phyloP scores from a whole-genome alignment of 805 yeast species.

The Zygotorulaspora danielsina region DNA sequence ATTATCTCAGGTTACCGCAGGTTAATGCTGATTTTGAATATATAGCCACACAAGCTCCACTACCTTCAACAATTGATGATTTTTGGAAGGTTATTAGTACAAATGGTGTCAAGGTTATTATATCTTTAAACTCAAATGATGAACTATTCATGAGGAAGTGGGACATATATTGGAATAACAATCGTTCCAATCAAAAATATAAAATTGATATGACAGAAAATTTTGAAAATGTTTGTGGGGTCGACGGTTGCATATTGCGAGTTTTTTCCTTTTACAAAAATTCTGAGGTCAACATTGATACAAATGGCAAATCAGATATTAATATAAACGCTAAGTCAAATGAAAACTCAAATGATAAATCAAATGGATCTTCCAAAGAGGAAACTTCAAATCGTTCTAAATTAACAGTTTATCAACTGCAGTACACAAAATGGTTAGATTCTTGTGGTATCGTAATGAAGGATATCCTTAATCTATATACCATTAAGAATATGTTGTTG shows the following conservation, averaged over 20 bases:
- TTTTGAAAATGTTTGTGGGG: conserved; percentile 28
- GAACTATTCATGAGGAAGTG: conserved; percentile 80
- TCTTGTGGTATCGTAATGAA: conserved; percentile 54
- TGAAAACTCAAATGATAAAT: conserved; percentile 16
- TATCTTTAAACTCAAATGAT: conserved; percentile 69
- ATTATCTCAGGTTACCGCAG: conserved; percentile 50
- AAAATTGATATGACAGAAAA: conserved; percentile 36
- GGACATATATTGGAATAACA: conserved; percentile 73
- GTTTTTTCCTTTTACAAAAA: conserved; percentile 26
- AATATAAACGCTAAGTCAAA: conserved; percentile 12
- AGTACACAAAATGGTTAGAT: conserved; percentile 80
- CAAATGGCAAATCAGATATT: background rate
- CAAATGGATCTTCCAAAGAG: conserved; percentile 16
- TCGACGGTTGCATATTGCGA: conserved; percentile 36
- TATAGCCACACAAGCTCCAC: conserved; percentile 91
- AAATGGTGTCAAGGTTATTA: conserved; percentile 59
- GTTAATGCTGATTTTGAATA: conserved; percentile 43
- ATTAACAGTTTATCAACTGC: conserved; percentile 62
- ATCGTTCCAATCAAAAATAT: conserved; percentile 30
- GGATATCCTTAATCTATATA: conserved; percentile 32
- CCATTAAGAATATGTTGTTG: conserved; percentile 32
- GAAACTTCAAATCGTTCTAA: conserved; percentile 35
- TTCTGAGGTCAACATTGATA: background rate
- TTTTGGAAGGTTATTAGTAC: conserved; percentile 82
- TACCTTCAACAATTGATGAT: conserved; percentile 70